These are phyloP conservation scores for Teratosphaeria viscida DNA, from an alignment of 2,329 filamentous ascomycete species.

Conservation along the genomic window DNA sequence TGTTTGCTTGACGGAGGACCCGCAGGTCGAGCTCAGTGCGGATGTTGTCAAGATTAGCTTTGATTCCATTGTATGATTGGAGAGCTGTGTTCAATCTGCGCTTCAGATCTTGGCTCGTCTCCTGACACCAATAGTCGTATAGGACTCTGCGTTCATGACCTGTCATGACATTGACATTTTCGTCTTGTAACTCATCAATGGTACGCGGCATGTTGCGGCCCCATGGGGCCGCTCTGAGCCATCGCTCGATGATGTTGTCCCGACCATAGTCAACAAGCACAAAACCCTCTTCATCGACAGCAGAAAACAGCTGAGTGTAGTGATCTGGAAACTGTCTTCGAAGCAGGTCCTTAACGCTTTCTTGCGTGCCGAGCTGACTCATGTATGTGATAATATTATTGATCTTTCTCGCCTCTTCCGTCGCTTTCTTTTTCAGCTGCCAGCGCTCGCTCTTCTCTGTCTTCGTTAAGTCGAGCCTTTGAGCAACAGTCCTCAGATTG, in stretches of 20 bases:
- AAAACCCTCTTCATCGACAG: constrained; percentile 17
- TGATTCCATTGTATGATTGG: constrained; percentile 9
- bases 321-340: constrained; percentile 9
- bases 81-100: constrained; percentile 12
- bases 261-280: background rate
- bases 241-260: constrained; percentile 1
- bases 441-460: constrained; percentile 28
- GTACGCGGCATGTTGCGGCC: background rate
- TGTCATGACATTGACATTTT: constrained; percentile 2
- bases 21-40: constrained; percentile 31
- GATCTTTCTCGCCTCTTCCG: constrained; percentile 12
- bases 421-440: constrained; percentile 12
- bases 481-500: constrained; percentile 39
- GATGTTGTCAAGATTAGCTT: constrained; percentile 16
- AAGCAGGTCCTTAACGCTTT: constrained; percentile 6
- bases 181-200: constrained; percentile 1
- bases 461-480: constrained; percentile 28
- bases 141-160: constrained; percentile 5
- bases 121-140: constrained; percentile 4
- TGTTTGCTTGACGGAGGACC: constrained; percentile 32
- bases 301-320: constrained; percentile 13
- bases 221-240: background rate
- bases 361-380: constrained; percentile 1
- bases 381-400: constrained; percentile 6
- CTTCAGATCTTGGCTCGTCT: constrained; percentile 6